These are phyloP conservation scores for Boletellus ananiceps DNA, from an alignment of 768 basidiomycete species.

Conservation along the genomic window DNA sequence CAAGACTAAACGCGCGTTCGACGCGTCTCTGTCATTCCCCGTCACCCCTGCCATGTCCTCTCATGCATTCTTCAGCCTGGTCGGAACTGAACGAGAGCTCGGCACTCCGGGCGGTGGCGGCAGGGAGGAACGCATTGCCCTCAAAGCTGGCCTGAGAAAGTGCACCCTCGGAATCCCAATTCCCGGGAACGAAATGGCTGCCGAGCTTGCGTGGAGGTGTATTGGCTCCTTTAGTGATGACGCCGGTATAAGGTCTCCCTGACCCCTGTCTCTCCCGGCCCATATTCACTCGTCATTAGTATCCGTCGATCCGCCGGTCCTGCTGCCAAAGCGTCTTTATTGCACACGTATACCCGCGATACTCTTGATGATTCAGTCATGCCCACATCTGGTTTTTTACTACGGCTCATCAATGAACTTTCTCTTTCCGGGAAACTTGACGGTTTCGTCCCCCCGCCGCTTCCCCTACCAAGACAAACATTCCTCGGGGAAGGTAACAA, in stretches of 20 bases:
- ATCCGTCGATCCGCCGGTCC: conserved; percentile 82
- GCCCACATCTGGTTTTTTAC: conserved; percentile 22
- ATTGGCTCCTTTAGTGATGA: conserved; percentile 65
- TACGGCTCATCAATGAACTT: conserved; percentile 22
- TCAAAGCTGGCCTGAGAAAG: conserved; percentile 61
- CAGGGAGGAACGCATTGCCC: conserved; percentile 40
- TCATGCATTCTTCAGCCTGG: conserved; percentile 64
- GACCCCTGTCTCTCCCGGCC: background rate
- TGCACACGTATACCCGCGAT: conserved; percentile 72
- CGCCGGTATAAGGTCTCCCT: conserved; percentile 72
- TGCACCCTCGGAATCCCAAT: conserved; percentile 11
- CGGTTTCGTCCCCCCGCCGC: conserved; percentile 7
- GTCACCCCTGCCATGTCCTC: conserved; percentile 59
- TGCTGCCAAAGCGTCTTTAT: conserved; percentile 76
- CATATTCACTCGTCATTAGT: conserved; percentile 36
- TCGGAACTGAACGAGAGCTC: conserved; percentile 77
- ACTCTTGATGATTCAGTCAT: conserved; percentile 25
- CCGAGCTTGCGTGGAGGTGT: conserved; percentile 77
- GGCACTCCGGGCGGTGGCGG: conserved; percentile 24
- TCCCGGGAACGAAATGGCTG: conserved; percentile 67
- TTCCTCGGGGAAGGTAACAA: conserved; percentile 21
- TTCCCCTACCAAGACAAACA: background rate
- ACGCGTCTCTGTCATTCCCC: conserved; percentile 62
- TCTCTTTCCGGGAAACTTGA: conserved; percentile 20
- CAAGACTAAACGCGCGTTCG: conserved; percentile 78